These are phyloP conservation scores for Starmerella sirachaensis DNA, from an alignment of 805 yeast genomes.

Conservation along the genomic window DNA sequence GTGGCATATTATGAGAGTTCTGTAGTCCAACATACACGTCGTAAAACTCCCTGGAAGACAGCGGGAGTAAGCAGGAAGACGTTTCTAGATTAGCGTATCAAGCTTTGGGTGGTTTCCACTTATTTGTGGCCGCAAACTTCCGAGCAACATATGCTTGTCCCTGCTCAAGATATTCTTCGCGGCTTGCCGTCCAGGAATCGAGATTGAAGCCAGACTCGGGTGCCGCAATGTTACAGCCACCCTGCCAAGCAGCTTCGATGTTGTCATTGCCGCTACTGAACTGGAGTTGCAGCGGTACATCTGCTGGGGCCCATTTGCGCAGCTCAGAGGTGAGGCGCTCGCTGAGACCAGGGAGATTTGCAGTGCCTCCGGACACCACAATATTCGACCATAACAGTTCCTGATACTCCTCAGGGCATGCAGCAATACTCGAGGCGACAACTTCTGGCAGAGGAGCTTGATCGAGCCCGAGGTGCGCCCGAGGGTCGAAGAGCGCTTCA, in stretches of 20 bases:
- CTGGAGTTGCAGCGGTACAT: conserved; percentile 24
- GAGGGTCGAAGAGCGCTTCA: conserved; percentile 78
- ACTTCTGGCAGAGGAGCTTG: conserved; percentile 69
- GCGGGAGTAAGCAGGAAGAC: too few relatives aligned
- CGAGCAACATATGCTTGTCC: conserved; percentile 34
- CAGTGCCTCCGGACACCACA: conserved; percentile 70
- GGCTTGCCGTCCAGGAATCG: conserved; percentile 48
- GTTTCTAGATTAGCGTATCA: too few relatives aligned
- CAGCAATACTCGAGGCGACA: conserved; percentile 52
- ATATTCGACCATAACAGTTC: conserved; percentile 74
- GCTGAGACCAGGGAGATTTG: conserved; percentile 55
- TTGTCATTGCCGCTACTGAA: conserved; percentile 27
- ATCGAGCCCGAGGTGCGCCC: conserved; percentile 52
- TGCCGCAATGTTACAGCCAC: conserved; percentile 39
- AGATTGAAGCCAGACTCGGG: conserved; percentile 25
- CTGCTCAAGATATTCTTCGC: conserved; percentile 74
- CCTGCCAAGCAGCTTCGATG: conserved; percentile 44
- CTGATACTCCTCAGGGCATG: conserved; percentile 55
- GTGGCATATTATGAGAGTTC: too few relatives aligned
- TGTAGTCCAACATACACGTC: too few relatives aligned
- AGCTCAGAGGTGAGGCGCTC: conserved; percentile 39
- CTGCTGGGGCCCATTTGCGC: conserved; percentile 28
- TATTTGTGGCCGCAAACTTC: conserved; percentile 7
- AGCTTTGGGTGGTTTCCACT: neutral
- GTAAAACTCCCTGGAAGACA: too few relatives aligned